phyloP scores from a whole-genome alignment of 306 rosid species.

The Coriaria nepalensis region DNA sequence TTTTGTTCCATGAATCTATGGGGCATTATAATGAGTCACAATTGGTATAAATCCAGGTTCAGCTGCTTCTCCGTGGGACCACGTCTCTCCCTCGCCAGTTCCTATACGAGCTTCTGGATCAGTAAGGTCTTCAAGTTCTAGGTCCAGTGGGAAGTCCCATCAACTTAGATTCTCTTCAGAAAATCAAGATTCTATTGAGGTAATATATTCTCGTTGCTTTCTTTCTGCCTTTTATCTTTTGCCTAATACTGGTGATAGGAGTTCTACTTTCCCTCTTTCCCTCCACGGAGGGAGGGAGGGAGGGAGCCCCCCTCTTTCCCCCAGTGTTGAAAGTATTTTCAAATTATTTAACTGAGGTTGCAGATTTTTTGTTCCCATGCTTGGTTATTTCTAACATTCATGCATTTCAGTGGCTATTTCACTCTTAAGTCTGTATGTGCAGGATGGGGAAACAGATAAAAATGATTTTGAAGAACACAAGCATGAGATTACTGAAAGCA shows the following conservation, averaged over 20 bases:
- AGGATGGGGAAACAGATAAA: conserved; percentile 46
- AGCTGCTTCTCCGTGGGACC: conserved; percentile 87
- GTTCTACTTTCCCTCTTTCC: too few species aligned
- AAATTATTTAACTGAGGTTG: too few species aligned
- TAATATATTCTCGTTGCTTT: conserved; percentile 17
- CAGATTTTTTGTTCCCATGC: too few species aligned
- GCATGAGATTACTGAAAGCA: conserved; percentile 79
- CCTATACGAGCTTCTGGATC: conserved; percentile 94
- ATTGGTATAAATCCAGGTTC: conserved; percentile 32
- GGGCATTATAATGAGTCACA: conserved; percentile 11
- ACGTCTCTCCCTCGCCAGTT: conserved; percentile 78
- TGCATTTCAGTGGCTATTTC: too few species aligned
- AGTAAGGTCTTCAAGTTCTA: conserved; percentile 42
- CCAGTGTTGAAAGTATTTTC: too few species aligned
- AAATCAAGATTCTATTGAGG: conserved; percentile 41
- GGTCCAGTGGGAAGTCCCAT: conserved; percentile 55
- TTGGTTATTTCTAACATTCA: too few species aligned
- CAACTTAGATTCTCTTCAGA: conserved; percentile 35
- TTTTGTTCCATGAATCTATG: too few species aligned
- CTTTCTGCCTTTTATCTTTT: background rate
- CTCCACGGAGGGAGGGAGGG: too few species aligned
- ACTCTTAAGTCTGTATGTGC: conserved; percentile 16
- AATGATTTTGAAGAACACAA: conserved; percentile 35
- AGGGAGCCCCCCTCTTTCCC: too few species aligned
- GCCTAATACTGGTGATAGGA: too few species aligned